Conservation (phyloP, 139 green algal genomes). For the Chlorella sp. region DNA sequence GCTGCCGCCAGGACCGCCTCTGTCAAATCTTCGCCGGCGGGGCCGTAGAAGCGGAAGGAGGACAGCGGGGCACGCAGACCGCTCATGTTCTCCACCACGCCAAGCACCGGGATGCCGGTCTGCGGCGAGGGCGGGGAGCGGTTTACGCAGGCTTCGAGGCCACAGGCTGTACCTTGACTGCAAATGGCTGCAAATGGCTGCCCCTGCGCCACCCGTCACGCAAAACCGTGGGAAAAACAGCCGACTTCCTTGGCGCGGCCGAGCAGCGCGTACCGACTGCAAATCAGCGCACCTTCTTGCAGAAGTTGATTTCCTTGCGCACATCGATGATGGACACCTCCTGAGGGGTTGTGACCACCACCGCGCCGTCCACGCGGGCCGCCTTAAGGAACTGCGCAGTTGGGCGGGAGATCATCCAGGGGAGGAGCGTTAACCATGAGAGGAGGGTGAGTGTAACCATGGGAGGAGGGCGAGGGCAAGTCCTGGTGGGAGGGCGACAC, state of each 20-base stretch:
- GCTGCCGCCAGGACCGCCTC: slow-evolving; percentile 41
- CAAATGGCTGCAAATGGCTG: too few relatives aligned
- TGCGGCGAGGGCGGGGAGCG: too few relatives aligned
- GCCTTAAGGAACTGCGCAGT: slow-evolving; percentile 59
- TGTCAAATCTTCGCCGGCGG: slow-evolving; percentile 53
- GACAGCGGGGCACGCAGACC: slow-evolving; percentile 65
- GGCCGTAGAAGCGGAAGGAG: slow-evolving; percentile 59
- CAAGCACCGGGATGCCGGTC: slow-evolving; percentile 82
- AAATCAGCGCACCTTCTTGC: slow-evolving; percentile 80
- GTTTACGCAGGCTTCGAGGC: too few relatives aligned
- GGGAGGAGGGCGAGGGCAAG: too few relatives aligned
- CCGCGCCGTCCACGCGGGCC: slow-evolving; percentile 62
- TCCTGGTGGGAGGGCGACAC: too few relatives aligned
- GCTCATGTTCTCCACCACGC: slow-evolving; percentile 99
- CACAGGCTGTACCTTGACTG: too few relatives aligned
- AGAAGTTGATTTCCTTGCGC: slow-evolving; percentile 98
- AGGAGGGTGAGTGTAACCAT: too few relatives aligned
- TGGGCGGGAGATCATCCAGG: too few relatives aligned
- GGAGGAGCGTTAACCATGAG: too few relatives aligned
- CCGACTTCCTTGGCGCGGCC: too few relatives aligned
- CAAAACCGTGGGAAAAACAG: too few relatives aligned
- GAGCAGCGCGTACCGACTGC: not conserved
- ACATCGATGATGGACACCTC: slow-evolving; percentile 98
- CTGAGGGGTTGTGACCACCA: slow-evolving; percentile 88
- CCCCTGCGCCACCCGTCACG: too few relatives aligned